Conservation (phyloP, 2,329 filamentous ascomycete genomes). For the Pseudocercospora macadamiae region DNA sequence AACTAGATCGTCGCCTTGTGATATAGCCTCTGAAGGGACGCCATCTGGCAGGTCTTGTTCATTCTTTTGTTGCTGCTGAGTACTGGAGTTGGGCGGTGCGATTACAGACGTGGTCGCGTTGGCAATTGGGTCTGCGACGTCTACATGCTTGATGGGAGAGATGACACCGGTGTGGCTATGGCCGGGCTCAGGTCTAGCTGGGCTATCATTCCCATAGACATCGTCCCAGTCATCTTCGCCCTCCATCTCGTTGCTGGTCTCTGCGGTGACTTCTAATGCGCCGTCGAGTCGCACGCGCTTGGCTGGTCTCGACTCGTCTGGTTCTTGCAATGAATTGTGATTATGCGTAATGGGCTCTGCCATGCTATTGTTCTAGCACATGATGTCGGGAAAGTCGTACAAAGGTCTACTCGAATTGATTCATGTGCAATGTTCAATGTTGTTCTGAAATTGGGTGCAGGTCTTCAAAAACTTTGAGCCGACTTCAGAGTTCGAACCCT, state of each 20-base stretch:
- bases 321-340: constrained; percentile 19
- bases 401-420: no score
- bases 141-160: not conserved
- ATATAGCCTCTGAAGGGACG: constrained; percentile 22
- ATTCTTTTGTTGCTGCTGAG: not conserved
- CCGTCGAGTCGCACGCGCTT: constrained; percentile 48
- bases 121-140: not conserved
- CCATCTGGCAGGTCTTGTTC: constrained; percentile 9
- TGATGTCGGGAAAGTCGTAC: not conserved
- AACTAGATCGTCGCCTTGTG: constrained; percentile 21
- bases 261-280: constrained; percentile 38
- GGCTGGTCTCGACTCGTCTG: constrained; percentile 38
- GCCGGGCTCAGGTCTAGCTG: not conserved
- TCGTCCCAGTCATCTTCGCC: constrained; percentile 40
- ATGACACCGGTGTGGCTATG: not conserved
- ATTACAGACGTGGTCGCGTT: not conserved
- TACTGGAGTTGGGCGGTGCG: not conserved
- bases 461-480: not conserved
- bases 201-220: constrained; percentile 28
- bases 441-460: no score
- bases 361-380: constrained; percentile 10
- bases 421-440: no score
- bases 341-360: not conserved
- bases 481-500: not conserved
- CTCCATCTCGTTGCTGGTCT: constrained; percentile 33